Evolutionary conservation across 1,139 yeast species (phyloP).

Genomic region (Blastobotrys raffinosifermentans): DNA sequence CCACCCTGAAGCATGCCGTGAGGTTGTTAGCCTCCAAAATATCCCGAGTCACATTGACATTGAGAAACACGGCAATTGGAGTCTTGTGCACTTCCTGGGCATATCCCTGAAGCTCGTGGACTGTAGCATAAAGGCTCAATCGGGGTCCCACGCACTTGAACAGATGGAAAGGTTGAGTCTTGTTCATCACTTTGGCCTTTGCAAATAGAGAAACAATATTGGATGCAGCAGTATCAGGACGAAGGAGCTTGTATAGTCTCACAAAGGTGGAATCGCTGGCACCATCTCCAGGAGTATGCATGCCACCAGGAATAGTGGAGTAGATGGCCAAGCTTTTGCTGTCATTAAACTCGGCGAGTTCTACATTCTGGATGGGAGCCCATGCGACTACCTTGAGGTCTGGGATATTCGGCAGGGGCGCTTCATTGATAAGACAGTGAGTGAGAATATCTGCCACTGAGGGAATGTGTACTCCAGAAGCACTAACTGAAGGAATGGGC

Average conservation of each 20-base stretch:
- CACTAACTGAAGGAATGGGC: slow-evolving; percentile 26
- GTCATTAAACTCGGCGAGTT: slow-evolving; percentile 26
- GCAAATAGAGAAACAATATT: slow-evolving; percentile 60
- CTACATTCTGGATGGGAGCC: slow-evolving; percentile 52
- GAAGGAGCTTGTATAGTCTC: slow-evolving; percentile 31
- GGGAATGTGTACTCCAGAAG: slow-evolving; percentile 45
- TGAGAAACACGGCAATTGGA: slow-evolving; percentile 61
- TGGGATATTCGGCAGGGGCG: slow-evolving; percentile 69
- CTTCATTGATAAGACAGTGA: slow-evolving; percentile 85
- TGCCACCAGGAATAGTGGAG: slow-evolving; percentile 1
- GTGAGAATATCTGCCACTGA: slow-evolving; percentile 73
- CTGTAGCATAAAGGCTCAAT: slow-evolving; percentile 64
- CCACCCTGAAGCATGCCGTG: slow-evolving; percentile 45
- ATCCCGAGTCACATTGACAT: slow-evolving; percentile 38
- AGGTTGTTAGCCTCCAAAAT: slow-evolving; percentile 37
- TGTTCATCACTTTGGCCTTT: slow-evolving; percentile 73
- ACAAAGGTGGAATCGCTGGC: slow-evolving; percentile 14
- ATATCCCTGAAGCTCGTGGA: slow-evolving; percentile 65
- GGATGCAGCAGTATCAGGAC: slow-evolving; percentile 33
- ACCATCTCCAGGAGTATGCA: slow-evolving; percentile 5
- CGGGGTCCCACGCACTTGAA: slow-evolving; percentile 45
- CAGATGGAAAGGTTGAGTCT: slow-evolving; percentile 79
- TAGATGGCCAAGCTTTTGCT: slow-evolving; percentile 18
- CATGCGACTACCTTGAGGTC: slow-evolving; percentile 61
- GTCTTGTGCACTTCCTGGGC: slow-evolving; percentile 45